Percentiles rank a stretch among this genome's conserved stretches.
phyloP scores from a whole-genome alignment of 768 basidiomycete species.

The Termitomyces bulborhizus region DNA sequence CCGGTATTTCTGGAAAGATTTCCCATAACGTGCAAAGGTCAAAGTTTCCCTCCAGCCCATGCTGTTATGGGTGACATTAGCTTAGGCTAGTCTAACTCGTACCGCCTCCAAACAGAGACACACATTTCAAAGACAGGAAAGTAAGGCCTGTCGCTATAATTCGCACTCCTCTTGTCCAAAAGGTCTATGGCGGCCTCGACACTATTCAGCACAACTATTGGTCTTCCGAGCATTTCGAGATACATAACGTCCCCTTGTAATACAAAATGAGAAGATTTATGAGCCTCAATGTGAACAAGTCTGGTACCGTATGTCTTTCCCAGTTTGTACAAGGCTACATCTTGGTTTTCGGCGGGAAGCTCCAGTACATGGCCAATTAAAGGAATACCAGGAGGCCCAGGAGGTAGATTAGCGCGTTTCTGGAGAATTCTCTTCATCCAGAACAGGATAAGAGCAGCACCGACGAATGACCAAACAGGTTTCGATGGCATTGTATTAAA shows the following conservation, averaged over 20 bases:
- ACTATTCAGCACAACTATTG: constrained; percentile 19
- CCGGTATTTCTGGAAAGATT: neutral
- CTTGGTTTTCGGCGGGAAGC: constrained; percentile 21
- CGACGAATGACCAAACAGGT: neutral
- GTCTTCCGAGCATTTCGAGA: constrained; percentile 17
- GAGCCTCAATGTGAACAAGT: neutral
- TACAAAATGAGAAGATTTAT: neutral
- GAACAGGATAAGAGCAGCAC: neutral
- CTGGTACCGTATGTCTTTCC: constrained; percentile 25
- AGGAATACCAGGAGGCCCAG: constrained; percentile 30
- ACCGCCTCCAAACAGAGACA: neutral
- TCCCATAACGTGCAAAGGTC: neutral
- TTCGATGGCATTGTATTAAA: neutral
- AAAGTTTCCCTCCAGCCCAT: constrained; percentile 1
- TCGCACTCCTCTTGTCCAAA: constrained; percentile 18
- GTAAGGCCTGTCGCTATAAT: constrained; percentile 19
- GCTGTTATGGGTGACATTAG: neutral
- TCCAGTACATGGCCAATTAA: constrained; percentile 22
- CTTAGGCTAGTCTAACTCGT: too few relatives aligned
- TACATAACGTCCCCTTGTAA: constrained; percentile 17
- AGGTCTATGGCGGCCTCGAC: constrained; percentile 20
- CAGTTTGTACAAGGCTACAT: constrained; percentile 21
- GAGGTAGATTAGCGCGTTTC: constrained; percentile 14
- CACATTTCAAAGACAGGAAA: constrained; percentile 14
- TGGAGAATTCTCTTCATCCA: neutral